phyloP scores from a whole-genome alignment of 768 basidiomycete species.

The Panaeolus papilionaceus region DNA sequence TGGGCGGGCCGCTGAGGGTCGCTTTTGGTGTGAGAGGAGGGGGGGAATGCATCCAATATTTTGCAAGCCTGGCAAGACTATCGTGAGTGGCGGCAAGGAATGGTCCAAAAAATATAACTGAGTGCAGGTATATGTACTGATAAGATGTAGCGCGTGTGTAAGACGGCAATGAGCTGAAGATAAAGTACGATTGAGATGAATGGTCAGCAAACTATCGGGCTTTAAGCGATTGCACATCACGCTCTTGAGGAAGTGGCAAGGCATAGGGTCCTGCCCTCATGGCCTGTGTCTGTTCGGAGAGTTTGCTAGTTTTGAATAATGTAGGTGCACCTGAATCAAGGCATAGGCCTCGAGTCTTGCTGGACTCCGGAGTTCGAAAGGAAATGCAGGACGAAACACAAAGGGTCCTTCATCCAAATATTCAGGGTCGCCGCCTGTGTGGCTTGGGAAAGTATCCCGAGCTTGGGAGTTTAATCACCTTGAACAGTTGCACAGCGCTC shows the following conservation, averaged over 20 bases:
- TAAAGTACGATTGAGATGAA: neutral
- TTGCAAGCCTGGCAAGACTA: neutral
- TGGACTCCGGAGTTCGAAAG: slow-evolving; percentile 1
- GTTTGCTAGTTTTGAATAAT: neutral
- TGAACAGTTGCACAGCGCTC: neutral
- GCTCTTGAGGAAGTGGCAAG: slow-evolving; percentile 8
- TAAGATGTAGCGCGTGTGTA: neutral
- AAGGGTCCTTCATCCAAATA: neutral
- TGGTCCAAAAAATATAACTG: neutral
- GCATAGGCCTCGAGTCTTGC: slow-evolving; percentile 7
- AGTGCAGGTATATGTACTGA: neutral
- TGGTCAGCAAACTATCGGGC: neutral
- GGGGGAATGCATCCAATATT: neutral
- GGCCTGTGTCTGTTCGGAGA: slow-evolving; percentile 7
- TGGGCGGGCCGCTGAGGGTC: neutral
- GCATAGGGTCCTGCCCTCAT: slow-evolving; percentile 11
- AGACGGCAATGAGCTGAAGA: neutral
- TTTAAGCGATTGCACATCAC: slow-evolving; percentile 10
- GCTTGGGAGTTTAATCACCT: neutral
- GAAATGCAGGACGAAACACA: neutral
- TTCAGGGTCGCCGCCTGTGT: slow-evolving; percentile 3
- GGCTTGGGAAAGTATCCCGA: neutral
- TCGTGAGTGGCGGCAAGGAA: neutral
- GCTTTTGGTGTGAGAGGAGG: neutral
- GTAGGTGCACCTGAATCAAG: neutral